Percentiles rank a stretch among this genome's conserved stretches.
Conservation (phyloP, 208 protist genomes). For the Trypanosomatidae sp. region DNA sequence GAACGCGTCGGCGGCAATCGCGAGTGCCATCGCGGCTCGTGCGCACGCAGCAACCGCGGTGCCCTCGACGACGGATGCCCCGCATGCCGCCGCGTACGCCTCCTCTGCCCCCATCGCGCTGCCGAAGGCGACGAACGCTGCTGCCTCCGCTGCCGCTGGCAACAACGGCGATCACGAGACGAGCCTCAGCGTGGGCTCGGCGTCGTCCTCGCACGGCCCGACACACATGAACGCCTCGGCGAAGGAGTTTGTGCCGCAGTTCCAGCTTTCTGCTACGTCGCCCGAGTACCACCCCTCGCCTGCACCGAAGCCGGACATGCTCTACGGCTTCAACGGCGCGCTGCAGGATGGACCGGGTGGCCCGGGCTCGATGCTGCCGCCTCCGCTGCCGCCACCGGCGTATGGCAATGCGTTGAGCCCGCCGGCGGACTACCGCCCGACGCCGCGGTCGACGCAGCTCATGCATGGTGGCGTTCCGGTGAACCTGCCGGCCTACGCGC, state of each 20-base stretch:
- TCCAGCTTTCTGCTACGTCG: slow-evolving; percentile 39
- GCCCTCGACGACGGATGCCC: too few species aligned
- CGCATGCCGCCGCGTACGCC: too few species aligned
- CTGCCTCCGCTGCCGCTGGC: not conserved
- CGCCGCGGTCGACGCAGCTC: slow-evolving; percentile 39
- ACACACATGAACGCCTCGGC: slow-evolving; percentile 77
- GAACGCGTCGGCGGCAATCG: slow-evolving; percentile 1
- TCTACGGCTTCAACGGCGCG: slow-evolving; percentile 7
- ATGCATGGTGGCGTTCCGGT: slow-evolving; percentile 14
- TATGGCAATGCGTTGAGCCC: slow-evolving; percentile 20
- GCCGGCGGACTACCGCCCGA: slow-evolving; percentile 19
- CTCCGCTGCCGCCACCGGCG: slow-evolving; percentile 33
- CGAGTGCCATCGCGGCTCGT: slow-evolving; percentile 15
- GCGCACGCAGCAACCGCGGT: not conserved
- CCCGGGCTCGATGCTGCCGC: not conserved
- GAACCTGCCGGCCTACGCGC: slow-evolving; percentile 31
- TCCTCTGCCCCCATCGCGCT: slow-evolving; percentile 1
- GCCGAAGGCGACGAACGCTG: not conserved
- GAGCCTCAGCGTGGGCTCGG: not conserved
- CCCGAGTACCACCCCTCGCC: slow-evolving; percentile 46
- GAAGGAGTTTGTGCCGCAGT: slow-evolving; percentile 72
- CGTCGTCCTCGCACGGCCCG: slow-evolving; percentile 21
- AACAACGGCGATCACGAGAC: not conserved
- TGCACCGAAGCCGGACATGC: slow-evolving; percentile 6
- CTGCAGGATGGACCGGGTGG: not conserved